Conservation (phyloP, 1,284 basidiomycete genomes). For the Pulveroboletus ridleyi region DNA sequence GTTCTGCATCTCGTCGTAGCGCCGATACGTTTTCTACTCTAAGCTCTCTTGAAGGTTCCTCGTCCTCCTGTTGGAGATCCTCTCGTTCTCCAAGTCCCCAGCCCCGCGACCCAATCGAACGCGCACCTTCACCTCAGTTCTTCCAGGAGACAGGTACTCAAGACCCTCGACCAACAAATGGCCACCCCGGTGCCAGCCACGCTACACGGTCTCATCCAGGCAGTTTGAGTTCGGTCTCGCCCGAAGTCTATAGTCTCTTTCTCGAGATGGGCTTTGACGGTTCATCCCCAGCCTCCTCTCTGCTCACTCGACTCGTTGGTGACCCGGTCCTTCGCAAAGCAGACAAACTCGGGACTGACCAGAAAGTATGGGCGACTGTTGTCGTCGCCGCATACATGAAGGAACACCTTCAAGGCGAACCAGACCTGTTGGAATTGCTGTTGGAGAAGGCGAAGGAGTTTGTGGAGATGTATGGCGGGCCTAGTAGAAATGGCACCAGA, state of each 20-base stretch:
- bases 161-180: background rate
- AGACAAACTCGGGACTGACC: slow-evolving; percentile 30
- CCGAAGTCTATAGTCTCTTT: slow-evolving; percentile 43
- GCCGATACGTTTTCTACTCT: slow-evolving; percentile 50
- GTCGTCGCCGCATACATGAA: slow-evolving; percentile 48
- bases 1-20: slow-evolving; percentile 37
- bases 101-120: slow-evolving; percentile 29
- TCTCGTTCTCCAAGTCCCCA: slow-evolving; percentile 36
- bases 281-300: slow-evolving; percentile 43
- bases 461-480: slow-evolving; percentile 20
- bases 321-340: slow-evolving; percentile 34
- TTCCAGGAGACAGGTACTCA: slow-evolving; percentile 24
- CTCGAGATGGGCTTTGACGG: slow-evolving; percentile 52
- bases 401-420: slow-evolving; percentile 37
- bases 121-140: slow-evolving; percentile 32
- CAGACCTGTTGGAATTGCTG: slow-evolving; percentile 45
- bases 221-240: slow-evolving; percentile 15
- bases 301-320: slow-evolving; percentile 41
- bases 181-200: background rate
- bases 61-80: slow-evolving; percentile 41
- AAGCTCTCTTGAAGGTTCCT: slow-evolving; percentile 48
- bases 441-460: slow-evolving; percentile 45
- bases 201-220: background rate
- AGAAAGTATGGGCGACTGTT: slow-evolving; percentile 47
- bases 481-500: background rate